Evolutionary conservation across 305 asterid genomes (phyloP).

Genomic region (Fraxinus baroniana): DNA sequence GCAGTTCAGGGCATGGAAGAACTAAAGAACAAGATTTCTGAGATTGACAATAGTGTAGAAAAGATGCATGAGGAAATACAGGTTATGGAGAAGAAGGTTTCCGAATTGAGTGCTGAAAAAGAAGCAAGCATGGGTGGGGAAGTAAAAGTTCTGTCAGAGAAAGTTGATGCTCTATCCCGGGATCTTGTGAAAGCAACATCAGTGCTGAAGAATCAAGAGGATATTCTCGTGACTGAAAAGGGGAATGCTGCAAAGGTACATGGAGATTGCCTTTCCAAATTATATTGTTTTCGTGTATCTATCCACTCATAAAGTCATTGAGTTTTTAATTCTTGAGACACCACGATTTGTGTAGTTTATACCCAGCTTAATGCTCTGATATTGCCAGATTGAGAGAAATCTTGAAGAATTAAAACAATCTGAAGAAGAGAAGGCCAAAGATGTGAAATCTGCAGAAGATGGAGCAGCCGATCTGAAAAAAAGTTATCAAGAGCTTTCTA

Average conservation of each 20-base stretch:
- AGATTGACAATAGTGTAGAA: constrained; percentile 50
- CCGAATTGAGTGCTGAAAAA: constrained; percentile 65
- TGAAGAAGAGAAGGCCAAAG: constrained; percentile 65
- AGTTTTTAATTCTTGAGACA: constrained; percentile 11
- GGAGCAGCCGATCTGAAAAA: constrained; percentile 75
- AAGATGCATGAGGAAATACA: constrained; percentile 58
- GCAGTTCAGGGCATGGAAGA: constrained; percentile 67
- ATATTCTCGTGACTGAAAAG: constrained; percentile 67
- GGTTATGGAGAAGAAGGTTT: constrained; percentile 64
- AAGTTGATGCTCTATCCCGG: constrained; percentile 71
- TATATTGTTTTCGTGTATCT: background rate
- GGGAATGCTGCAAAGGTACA: constrained; percentile 64
- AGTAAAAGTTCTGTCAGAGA: constrained; percentile 70
- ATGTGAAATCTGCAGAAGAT: constrained; percentile 69
- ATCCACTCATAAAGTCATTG: background rate
- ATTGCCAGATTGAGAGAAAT: constrained; percentile 58
- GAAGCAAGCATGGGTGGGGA: constrained; percentile 95
- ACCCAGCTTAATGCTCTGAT: constrained; percentile 13
- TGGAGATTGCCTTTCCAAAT: constrained; percentile 13
- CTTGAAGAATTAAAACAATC: constrained; percentile 75
- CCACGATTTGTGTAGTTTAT: constrained; percentile 17
- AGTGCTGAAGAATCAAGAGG: constrained; percentile 66
- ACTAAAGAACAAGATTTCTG: constrained; percentile 54
- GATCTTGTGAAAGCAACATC: constrained; percentile 81
- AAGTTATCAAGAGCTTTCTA: constrained; percentile 64